These are phyloP conservation scores for Alternaria gaisen DNA, from an alignment of 2,329 filamentous ascomycete species.

Conservation along the genomic window DNA sequence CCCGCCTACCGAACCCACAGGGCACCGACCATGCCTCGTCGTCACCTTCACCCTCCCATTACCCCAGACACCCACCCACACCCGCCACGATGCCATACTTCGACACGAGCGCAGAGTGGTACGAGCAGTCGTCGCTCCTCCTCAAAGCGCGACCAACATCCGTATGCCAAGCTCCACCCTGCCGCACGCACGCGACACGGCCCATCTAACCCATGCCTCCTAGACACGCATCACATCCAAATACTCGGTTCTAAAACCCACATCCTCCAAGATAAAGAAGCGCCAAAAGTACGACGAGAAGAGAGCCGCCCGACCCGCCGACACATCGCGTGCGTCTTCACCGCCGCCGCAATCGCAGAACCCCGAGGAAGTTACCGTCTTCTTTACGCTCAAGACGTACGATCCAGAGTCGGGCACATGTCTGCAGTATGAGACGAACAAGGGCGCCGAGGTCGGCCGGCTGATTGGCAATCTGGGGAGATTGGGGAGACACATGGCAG, in stretches of 20 bases:
- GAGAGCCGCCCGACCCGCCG: constrained; percentile 36
- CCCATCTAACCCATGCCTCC: constrained; percentile 14
- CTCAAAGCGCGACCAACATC: constrained; percentile 85
- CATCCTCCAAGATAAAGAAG: constrained; percentile 44
- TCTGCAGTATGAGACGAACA: constrained; percentile 90
- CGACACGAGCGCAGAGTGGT: constrained; percentile 86
- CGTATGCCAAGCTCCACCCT: constrained; percentile 62
- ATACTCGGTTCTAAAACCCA: constrained; percentile 74
- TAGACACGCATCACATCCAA: constrained; percentile 92
- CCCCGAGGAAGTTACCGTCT: constrained; percentile 58
- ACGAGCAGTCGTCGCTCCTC: constrained; percentile 84
- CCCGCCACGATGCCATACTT: constrained; percentile 75
- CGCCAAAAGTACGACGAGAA: constrained; percentile 46
- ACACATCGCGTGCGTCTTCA: constrained; percentile 37
- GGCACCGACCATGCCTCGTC: constrained; percentile 3
- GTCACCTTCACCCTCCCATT: constrained; percentile 16
- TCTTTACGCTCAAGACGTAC: constrained; percentile 87
- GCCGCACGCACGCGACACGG: constrained; percentile 15
- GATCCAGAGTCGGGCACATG: constrained; percentile 82
- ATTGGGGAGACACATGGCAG: constrained; percentile 71
- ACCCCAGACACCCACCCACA: constrained; percentile 17
- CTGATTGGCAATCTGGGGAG: constrained; percentile 79
- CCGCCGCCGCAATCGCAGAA: constrained; percentile 38
- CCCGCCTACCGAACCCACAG: constrained; percentile 22
- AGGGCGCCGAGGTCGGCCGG: constrained; percentile 87